A percentile compares a stretch with the other conserved stretches of the same genome.
Evolutionary conservation across 108 stramenopile genomes (phyloP).

Genomic region (Skeletonema marinoi): DNA sequence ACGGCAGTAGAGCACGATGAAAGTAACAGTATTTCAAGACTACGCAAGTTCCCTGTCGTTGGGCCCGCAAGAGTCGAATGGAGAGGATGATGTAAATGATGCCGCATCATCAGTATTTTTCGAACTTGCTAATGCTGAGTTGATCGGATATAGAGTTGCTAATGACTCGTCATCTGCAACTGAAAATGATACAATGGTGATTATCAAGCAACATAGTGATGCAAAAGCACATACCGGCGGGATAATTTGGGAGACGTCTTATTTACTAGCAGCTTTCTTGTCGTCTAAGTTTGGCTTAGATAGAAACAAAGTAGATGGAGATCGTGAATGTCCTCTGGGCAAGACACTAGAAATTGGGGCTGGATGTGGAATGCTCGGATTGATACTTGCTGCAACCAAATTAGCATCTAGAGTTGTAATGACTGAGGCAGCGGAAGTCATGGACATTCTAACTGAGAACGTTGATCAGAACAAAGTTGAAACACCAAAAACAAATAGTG

Average conservation of each 20-base stretch:
- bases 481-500: constrained; percentile 8
- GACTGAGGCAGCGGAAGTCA: constrained; percentile 65
- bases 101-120: constrained; percentile 52
- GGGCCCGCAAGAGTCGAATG: not conserved
- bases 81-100: constrained; percentile 6
- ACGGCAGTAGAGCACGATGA: not conserved
- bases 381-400: constrained; percentile 37
- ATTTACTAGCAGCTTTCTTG: constrained; percentile 45
- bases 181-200: constrained; percentile 18
- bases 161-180: not conserved
- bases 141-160: constrained; percentile 57
- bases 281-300: constrained; percentile 12
- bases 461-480: constrained; percentile 11
- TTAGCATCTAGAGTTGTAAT: constrained; percentile 52
- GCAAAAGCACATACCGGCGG: constrained; percentile 71
- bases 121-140: constrained; percentile 69
- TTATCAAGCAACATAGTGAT: constrained; percentile 56
- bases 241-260: constrained; percentile 81
- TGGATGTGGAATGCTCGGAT: constrained; percentile 67
- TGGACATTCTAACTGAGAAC: constrained; percentile 56
- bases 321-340: constrained; percentile 15
- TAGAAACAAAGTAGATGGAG: not conserved
- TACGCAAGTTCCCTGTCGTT: not conserved
- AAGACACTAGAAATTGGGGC: constrained; percentile 61
- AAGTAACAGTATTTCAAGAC: not conserved